These are phyloP conservation scores for Lasiodiplodia gonubiensis DNA, from an alignment of 2,329 filamentous ascomycete genomes.

Conservation along the genomic window DNA sequence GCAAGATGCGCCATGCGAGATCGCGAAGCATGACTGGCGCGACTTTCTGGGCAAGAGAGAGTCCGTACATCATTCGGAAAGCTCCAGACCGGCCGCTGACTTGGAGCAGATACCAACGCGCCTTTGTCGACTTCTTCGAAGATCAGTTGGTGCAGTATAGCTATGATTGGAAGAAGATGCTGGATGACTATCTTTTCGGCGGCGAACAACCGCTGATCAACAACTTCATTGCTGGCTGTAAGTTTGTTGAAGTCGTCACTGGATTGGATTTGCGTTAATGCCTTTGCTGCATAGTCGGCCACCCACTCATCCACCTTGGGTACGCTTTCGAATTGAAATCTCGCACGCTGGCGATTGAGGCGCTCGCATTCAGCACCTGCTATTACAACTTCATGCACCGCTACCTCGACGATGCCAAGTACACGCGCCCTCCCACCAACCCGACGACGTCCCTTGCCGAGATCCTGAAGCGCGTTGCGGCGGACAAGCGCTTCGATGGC, in stretches of 20 bases:
- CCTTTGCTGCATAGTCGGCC: slow-evolving; percentile 66
- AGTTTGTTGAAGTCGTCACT: slow-evolving; percentile 40
- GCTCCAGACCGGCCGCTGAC: slow-evolving; percentile 5
- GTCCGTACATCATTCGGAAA: slow-evolving; percentile 46
- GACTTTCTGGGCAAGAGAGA: slow-evolving; percentile 78
- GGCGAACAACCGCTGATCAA: slow-evolving; percentile 80
- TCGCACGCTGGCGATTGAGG: slow-evolving; percentile 87
- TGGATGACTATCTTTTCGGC: slow-evolving; percentile 76
- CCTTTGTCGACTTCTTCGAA: slow-evolving; percentile 94
- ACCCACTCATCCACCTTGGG: slow-evolving; percentile 92
- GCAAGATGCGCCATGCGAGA: slow-evolving; percentile 82
- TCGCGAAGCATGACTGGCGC: slow-evolving; percentile 83
- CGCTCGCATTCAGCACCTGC: slow-evolving; percentile 71
- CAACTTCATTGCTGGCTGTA: slow-evolving; percentile 78
- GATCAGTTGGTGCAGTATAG: slow-evolving; percentile 78
- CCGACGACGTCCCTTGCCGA: slow-evolving; percentile 67
- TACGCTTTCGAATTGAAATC: slow-evolving; percentile 90
- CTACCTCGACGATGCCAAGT: slow-evolving; percentile 73
- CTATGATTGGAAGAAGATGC: slow-evolving; percentile 84
- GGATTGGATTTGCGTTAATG: neutral
- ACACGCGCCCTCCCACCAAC: slow-evolving; percentile 68
- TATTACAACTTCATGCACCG: slow-evolving; percentile 64
- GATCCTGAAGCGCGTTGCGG: slow-evolving; percentile 71
- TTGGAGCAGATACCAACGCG: slow-evolving; percentile 76
- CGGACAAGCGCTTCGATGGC: slow-evolving; percentile 72